Evolutionary conservation across 371 early-diverging fungal species (phyloP), one percentile per base, ranked within the genome.

Genomic region (Mucor lusitanicus): DNA sequence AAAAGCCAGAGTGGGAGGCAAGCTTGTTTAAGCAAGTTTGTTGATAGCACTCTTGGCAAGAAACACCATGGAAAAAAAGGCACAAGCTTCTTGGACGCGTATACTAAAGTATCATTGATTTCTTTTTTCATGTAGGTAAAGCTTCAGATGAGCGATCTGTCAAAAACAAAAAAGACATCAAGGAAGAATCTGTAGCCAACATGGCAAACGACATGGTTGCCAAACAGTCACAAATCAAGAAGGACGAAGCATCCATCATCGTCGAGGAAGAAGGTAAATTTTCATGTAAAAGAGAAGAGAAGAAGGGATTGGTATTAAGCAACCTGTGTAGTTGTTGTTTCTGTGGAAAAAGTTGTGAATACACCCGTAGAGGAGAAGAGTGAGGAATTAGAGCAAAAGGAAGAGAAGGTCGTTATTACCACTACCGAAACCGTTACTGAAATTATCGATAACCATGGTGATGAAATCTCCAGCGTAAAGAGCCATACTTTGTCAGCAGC

Each of bases 401-500:
- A 13, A 13, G 15, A 37, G 13, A 33, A 30, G 15, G 39, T 23
- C 1, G 39, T 23, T 37, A 30, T 42, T 30, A 42, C 40, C n/a
- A 39, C 12, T 39, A 35, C 33, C 6, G 60, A 60, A 44, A 60
- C 39, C 25, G 60, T 60, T n/a, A 39, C 33, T 21, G 59, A 42
- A 44, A 27, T 42, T 42, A 33, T 42, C 17, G 60, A 60, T 6
- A 28, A 17, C 4, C 60, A 60, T 42, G 28, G 23, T 42, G 60
- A 60, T 42, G 60, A 60, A 28, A 15, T 28, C 11, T 60, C 44
- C 9, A 60, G 60, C 30, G 27, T 19, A 28, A 60, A 60, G 44
- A 60, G 60, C 44, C 60, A 60, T 7, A 25, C 50, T 44, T 50
- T 64, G 32, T 64, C 64, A 3, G 27, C 44, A 28, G 58, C 62